Evolutionary conservation across 202 grass and related monocot species (phyloP), one percentile per base, ranked within the genome.

Genomic region (Cymbopogon flexuosus): DNA sequence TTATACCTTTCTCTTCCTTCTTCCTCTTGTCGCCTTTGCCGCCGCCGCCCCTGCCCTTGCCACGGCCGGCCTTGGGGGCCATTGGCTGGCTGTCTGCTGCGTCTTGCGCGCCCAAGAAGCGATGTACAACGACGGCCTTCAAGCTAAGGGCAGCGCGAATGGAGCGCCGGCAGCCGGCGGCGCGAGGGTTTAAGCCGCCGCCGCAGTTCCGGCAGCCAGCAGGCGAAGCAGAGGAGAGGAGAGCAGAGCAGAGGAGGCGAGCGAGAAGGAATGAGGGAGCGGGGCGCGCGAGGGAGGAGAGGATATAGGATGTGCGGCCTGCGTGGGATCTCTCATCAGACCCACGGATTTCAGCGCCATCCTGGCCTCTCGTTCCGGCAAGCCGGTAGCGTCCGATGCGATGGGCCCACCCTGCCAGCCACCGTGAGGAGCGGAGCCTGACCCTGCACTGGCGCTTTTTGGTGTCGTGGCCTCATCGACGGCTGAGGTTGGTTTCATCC

Each of bases 1-100:
- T 1, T 40, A 68, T 78, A 99, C 96, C 89, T 93, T 99, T 99
- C 80, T 93, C 96, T 68, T 96, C 92, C 86, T 96, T 99, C 90
- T 89, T 99, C 92, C 80, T 99, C 89, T 33, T 91, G 23, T 99
- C 92, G 67, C 87, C 90, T 47, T 89, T 99, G 74, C 84, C 84
- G 65, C 76, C 88, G 83, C 86, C 82, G 73, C 83, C 88, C 74
- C 82, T 87, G 22, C 92, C 92, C 83, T 88, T 99, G 78, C 96
- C 84, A 2, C 89, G 87, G 84, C 92, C 93, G 75, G 92, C 62
- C 76, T 88, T 99, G 24, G 96, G 96, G 12, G 96, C 96, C 96
- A 99, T 27, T 27, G 27, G 27, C 27, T 27, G 27, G 27, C 27
- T 27, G 27, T 27, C 27, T 27, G 27, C 27, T 27, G 27, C 27